Conservation (phyloP, 2,329 filamentous ascomycete species). For the Arthrinium phaeospermum region DNA sequence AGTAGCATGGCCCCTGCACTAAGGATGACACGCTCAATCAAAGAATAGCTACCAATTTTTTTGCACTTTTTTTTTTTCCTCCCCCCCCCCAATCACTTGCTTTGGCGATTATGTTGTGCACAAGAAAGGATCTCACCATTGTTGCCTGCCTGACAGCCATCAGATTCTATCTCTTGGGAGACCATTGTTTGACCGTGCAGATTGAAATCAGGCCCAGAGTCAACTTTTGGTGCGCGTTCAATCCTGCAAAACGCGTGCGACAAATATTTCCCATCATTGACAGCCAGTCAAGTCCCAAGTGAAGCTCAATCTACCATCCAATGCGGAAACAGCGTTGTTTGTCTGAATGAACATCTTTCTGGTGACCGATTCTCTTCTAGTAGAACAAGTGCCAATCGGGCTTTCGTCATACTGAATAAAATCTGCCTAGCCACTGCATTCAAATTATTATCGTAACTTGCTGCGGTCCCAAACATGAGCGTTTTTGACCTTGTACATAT, state of each 20-base stretch:
- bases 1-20: constrained; percentile 83
- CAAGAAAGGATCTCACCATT: background rate
- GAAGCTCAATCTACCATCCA: too few species aligned
- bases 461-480: too few species aligned
- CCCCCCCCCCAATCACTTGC: too few species aligned
- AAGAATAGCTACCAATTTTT: constrained; percentile 75
- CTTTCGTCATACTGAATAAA: too few species aligned
- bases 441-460: too few species aligned
- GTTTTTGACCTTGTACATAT: too few species aligned
- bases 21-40: constrained; percentile 93
- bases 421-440: too few species aligned
- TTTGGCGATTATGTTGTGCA: background rate
- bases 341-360: too few species aligned
- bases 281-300: too few species aligned
- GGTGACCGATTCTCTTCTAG: too few species aligned
- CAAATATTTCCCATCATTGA: background rate
- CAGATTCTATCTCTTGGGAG: background rate
- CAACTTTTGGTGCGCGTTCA: background rate
- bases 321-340: too few species aligned
- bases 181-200: background rate
- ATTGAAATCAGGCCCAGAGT: background rate
- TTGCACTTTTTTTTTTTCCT: constrained; percentile 36
- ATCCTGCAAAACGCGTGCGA: background rate
- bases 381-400: too few species aligned
- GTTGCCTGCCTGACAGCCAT: background rate